Evolutionary conservation across 345 rosid species (phyloP), one percentile per base, ranked within the genome.

Genomic region (Angophora floribunda): DNA sequence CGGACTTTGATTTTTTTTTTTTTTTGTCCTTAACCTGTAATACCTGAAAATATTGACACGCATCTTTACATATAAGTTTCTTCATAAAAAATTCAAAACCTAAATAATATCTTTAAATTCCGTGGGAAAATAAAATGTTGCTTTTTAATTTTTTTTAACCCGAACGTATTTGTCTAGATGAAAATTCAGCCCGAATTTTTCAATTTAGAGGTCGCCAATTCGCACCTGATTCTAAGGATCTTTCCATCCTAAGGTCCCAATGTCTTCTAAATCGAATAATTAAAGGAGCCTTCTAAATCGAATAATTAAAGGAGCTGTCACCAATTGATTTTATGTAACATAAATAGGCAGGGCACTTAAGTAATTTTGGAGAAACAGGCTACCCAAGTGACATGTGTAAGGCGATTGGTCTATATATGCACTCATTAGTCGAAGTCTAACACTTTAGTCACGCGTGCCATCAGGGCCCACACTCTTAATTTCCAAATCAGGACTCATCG

Each of bases 401-500:
- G 65, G 30, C 14, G 3, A 26, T 3, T 10, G 7, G 30, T 59
- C 15, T 59, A 59, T 11, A 10, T 59, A 13, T 10, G 13, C 4
- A 22, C 6, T 26, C 65, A 59, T 26, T 1, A 2, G 0, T 13
- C 10, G 1, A 26, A 59, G 30, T 59, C 24, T 26, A 24, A 24
- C n/a, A 6, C 2, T 59, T 59, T 0, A 11, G 7, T 59, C 5
- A 59, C 3, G 1, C 1, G 4, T 11, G n/a, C 9, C 13, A 5
- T 24, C 4, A 26, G 2, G 7, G 14, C 30, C 65, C 26, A 59
- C 30, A 10, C 7, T 9, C 65, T 59, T n/a, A 9, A 11, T 59
- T 59, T 59, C 14, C 65, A 59, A 22, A 24, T 5, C 36, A 6
- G 9, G 28, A 13, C 36, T 13, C 4, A 0, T n/a, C n/a, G 13